A percentile compares a stretch with the other conserved stretches of the same genome.
Evolutionary conservation across 1,139 yeast genomes (phyloP).

Genomic region (Suhomyces taliae): DNA sequence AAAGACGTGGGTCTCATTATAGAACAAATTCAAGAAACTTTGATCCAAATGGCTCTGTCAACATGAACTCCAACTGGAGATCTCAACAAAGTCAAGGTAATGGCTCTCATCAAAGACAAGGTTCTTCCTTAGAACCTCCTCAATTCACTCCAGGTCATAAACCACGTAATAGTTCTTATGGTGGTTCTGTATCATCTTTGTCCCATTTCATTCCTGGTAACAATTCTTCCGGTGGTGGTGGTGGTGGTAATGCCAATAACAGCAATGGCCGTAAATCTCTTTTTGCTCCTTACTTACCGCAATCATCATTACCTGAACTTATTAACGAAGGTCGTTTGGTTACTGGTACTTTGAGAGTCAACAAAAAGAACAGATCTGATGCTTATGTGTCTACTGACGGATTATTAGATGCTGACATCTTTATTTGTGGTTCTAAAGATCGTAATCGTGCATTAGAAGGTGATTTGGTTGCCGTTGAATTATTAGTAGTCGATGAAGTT

Average conservation of each 20-base stretch:
- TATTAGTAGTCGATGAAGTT: constrained; percentile 92
- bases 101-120: constrained; percentile 14
- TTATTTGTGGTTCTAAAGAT: constrained; percentile 98
- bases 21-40: constrained; percentile 60
- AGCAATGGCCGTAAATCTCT: constrained; percentile 70
- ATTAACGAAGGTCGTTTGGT: constrained; percentile 89
- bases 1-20: constrained; percentile 51
- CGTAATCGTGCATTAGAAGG: constrained; percentile 97
- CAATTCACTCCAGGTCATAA: constrained; percentile 80
- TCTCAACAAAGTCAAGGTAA: constrained; percentile 22
- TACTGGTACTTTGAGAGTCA: constrained; percentile 88
- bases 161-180: constrained; percentile 64
- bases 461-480: constrained; percentile 92
- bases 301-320: constrained; percentile 84
- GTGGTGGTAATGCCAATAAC: constrained; percentile 27
- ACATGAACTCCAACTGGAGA: constrained; percentile 69
- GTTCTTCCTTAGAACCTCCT: constrained; percentile 48
- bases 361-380: constrained; percentile 93
- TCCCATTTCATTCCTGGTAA: constrained; percentile 35
- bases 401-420: constrained; percentile 90
- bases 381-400: constrained; percentile 98
- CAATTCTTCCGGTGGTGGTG: constrained; percentile 13
- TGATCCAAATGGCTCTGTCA: constrained; percentile 40
- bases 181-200: constrained; percentile 62
- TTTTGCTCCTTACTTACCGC: constrained; percentile 95